A percentile compares a stretch with the other conserved stretches of the same genome.
Evolutionary conservation across 441 rosid species (phyloP).

Genomic region (Rhodomyrtus psidioides): DNA sequence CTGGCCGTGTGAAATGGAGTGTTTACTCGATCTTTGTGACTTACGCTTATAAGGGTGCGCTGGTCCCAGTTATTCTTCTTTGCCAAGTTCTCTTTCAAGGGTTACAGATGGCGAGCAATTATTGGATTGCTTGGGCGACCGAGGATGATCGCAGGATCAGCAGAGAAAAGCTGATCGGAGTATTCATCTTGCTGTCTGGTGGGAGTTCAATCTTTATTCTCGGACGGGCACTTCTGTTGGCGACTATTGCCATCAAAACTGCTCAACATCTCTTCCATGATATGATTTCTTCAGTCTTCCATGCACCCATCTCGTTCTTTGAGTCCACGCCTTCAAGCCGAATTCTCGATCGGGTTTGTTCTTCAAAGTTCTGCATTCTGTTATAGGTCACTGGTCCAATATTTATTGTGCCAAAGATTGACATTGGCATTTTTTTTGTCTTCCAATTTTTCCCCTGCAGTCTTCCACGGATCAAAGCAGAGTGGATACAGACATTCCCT

Average conservation of each 20-base stretch:
- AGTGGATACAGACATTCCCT: constrained; percentile 60
- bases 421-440: not conserved
- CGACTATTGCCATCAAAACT: constrained; percentile 47
- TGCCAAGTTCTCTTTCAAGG: constrained; percentile 56
- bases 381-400: not conserved
- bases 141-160: constrained; percentile 22
- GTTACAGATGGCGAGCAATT: constrained; percentile 51
- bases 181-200: constrained; percentile 37
- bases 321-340: constrained; percentile 56
- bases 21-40: constrained; percentile 52
- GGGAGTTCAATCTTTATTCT: constrained; percentile 56
- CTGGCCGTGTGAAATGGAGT: constrained; percentile 58
- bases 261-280: constrained; percentile 39
- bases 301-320: constrained; percentile 57
- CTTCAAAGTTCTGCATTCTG: not conserved
- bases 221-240: constrained; percentile 46
- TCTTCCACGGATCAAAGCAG: constrained; percentile 60
- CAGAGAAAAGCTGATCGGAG: constrained; percentile 25
- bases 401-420: not conserved
- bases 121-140: constrained; percentile 55
- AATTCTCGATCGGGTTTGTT: constrained; percentile 51
- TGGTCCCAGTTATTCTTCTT: constrained; percentile 43
- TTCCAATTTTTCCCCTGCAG: constrained; percentile 14
- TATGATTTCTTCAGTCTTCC: constrained; percentile 44
- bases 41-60: constrained; percentile 52